Conservation (phyloP, 257 asterid genomes). For the Solanum chiquidenum region DNA sequence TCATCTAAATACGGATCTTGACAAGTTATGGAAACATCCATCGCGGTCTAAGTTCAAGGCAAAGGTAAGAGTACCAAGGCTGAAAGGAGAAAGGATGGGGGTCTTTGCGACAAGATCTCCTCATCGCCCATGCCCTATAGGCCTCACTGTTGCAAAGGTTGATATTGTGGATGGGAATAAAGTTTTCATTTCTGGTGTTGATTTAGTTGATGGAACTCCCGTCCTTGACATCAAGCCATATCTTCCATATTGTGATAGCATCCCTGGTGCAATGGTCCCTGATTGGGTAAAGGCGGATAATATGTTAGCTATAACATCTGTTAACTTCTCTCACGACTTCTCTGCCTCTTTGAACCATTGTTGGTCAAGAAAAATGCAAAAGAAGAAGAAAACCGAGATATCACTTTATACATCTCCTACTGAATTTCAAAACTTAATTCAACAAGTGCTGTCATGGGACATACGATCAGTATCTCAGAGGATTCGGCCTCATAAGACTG, state of each 20-base stretch:
- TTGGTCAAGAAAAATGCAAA: constrained; percentile 52
- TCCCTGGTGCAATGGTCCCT: constrained; percentile 66
- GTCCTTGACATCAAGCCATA: constrained; percentile 92
- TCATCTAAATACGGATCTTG: constrained; percentile 86
- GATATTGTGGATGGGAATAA: constrained; percentile 51
- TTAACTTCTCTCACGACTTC: constrained; percentile 58
- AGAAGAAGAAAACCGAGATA: constrained; percentile 47
- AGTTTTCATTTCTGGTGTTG: constrained; percentile 80
- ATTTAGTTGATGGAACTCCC: constrained; percentile 98
- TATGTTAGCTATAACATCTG: constrained; percentile 57
- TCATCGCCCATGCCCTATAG: constrained; percentile 97
- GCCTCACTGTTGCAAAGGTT: constrained; percentile 97
- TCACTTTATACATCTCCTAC: constrained; percentile 57
- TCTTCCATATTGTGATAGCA: constrained; percentile 85
- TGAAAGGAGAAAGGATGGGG: constrained; percentile 79
- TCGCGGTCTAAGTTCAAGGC: constrained; percentile 81
- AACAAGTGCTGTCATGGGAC: constrained; percentile 84
- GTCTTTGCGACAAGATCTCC: constrained; percentile 97
- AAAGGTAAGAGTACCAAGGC: constrained; percentile 92
- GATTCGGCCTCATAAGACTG: constrained; percentile 29
- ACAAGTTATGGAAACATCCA: constrained; percentile 84
- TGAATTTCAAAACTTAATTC: constrained; percentile 54
- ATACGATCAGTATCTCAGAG: constrained; percentile 83
- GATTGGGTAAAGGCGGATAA: constrained; percentile 82
- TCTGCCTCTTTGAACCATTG: constrained; percentile 48